These are phyloP conservation scores for Hortiboletus flavorubellus DNA, from an alignment of 768 basidiomycete genomes.

Conservation along the genomic window DNA sequence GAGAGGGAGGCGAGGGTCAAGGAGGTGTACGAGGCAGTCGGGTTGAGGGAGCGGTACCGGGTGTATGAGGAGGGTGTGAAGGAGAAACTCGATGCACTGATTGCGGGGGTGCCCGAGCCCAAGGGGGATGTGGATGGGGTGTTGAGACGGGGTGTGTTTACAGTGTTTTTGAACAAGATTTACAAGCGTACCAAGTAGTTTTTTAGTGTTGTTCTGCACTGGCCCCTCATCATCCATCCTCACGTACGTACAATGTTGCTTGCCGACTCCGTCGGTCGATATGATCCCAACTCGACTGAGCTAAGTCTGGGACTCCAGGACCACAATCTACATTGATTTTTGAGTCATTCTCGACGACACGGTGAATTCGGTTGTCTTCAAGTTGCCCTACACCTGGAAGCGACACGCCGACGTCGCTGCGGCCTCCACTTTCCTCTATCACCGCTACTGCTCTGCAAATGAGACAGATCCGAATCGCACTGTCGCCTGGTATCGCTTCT, in stretches of 20 bases:
- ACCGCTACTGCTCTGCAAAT: slow-evolving; percentile 8
- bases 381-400: not conserved
- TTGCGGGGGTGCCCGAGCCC: not conserved
- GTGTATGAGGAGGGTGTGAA: not conserved
- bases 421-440: slow-evolving; percentile 3
- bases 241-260: too few species aligned
- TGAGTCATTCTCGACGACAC: too few species aligned
- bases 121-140: not conserved
- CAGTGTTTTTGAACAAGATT: not conserved
- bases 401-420: not conserved
- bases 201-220: too few species aligned
- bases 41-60: not conserved
- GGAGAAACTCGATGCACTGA: not conserved
- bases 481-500: slow-evolving; percentile 11
- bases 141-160: not conserved
- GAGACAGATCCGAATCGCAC: slow-evolving; percentile 11
- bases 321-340: too few species aligned
- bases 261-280: too few species aligned
- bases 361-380: too few species aligned
- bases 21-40: not conserved
- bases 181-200: not conserved
- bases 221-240: too few species aligned
- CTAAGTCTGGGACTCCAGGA: too few species aligned
- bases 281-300: too few species aligned
- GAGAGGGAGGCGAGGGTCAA: not conserved